These are phyloP conservation scores for Salicornia ramosissima DNA, from an alignment of 148 eudicot species.

Conservation along the genomic window DNA sequence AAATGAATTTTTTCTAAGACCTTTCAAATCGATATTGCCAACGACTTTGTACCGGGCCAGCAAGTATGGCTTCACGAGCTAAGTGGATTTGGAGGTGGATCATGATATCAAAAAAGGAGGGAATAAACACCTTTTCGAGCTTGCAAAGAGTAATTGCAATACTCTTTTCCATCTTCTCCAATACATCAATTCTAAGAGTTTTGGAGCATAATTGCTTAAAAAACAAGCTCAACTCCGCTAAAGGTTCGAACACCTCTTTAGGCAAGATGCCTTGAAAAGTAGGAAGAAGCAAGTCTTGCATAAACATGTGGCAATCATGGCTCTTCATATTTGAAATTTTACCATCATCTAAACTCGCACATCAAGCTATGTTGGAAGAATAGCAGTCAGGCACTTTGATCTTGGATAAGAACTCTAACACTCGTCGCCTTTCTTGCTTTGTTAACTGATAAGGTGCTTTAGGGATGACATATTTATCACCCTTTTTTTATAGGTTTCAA, in stretches of 20 bases:
- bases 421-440: no score
- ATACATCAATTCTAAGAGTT: not conserved
- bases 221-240: no score
- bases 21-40: conserved; percentile 19
- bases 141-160: conserved; percentile 10
- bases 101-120: conserved; percentile 13
- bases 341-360: no score
- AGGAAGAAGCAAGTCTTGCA: not conserved
- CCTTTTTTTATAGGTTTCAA: no score
- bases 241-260: not conserved
- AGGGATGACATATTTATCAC: no score
- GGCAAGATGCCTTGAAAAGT: conserved; percentile 2
- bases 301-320: conserved; percentile 4
- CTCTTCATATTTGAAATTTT: not conserved
- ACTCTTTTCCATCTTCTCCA: conserved; percentile 10
- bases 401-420: no score
- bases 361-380: no score
- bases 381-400: no score
- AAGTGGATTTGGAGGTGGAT: conserved; percentile 9
- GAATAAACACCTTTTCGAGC: conserved; percentile 5
- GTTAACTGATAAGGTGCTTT: no score
- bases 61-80: conserved; percentile 7
- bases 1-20: not conserved
- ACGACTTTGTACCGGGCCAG: not conserved
- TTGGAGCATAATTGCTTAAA: conserved; percentile 17